Percentiles rank a stretch among this genome's conserved stretches.
phyloP scores from a whole-genome alignment of 345 rosid species.

The Sonneratia caseolaris region DNA sequence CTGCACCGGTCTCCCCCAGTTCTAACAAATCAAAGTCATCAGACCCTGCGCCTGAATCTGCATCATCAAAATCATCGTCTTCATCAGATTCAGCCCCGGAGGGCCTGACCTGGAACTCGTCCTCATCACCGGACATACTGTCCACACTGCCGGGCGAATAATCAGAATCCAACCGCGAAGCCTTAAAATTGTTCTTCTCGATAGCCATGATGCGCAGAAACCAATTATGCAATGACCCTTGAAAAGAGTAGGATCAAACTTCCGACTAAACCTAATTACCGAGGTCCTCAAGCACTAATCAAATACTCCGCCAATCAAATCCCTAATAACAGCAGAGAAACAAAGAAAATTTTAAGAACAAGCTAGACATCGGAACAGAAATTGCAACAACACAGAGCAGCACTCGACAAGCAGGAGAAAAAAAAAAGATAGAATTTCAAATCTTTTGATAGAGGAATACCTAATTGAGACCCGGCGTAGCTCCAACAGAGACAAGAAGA shows the following conservation, averaged over 20 bases:
- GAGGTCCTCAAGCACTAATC: background rate
- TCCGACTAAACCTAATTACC: background rate
- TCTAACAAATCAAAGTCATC: constrained; percentile 94
- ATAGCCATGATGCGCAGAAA: constrained; percentile 56
- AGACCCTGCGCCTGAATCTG: constrained; percentile 95
- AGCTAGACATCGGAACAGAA: constrained; percentile 8
- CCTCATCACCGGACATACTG: constrained; percentile 65
- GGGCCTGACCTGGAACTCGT: constrained; percentile 41
- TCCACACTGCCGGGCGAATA: constrained; percentile 73
- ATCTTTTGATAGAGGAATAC: constrained; percentile 9
- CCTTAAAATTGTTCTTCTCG: constrained; percentile 84
- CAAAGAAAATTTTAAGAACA: constrained; percentile 1
- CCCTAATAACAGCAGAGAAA: constrained; percentile 5
- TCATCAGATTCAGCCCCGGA: constrained; percentile 54
- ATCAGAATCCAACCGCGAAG: constrained; percentile 70
- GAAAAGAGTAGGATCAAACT: background rate
- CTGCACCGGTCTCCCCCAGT: constrained; percentile 78
- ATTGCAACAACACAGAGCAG: background rate
- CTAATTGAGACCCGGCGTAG: constrained; percentile 10
- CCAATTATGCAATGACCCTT: constrained; percentile 1
- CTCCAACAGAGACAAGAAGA: background rate
- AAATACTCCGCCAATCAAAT: background rate
- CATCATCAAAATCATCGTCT: constrained; percentile 70
- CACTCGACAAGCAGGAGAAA: background rate
- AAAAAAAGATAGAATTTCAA: background rate